Percentiles rank a stretch among this genome's conserved stretches.
These are phyloP conservation scores for Ceratocystis papillata DNA, from an alignment of 2,329 filamentous ascomycete genomes.

Conservation along the genomic window DNA sequence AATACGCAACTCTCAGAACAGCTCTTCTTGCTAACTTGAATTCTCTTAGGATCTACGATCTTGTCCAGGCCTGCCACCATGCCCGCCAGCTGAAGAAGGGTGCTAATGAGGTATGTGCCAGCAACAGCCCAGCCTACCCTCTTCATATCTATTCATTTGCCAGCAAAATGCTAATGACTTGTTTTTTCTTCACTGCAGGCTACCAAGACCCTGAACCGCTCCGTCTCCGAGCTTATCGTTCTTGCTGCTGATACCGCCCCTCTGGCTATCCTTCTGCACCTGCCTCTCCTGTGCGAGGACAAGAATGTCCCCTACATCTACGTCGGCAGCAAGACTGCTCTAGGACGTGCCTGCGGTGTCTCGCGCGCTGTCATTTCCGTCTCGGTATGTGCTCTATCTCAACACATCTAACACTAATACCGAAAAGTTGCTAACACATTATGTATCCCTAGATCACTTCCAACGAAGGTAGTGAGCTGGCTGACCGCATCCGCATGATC, in stretches of 20 bases:
- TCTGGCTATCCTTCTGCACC: constrained; percentile 76
- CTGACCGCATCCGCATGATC: constrained; percentile 73
- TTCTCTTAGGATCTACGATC: constrained; percentile 52
- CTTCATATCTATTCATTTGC: constrained; percentile 6
- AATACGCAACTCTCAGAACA: too few relatives aligned
- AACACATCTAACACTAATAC: neutral
- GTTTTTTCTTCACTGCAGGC: constrained; percentile 31
- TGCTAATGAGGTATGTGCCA: constrained; percentile 53
- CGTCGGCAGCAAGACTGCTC: constrained; percentile 67
- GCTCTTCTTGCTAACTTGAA: neutral
- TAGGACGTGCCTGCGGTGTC: constrained; percentile 84
- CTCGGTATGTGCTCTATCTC: constrained; percentile 32
- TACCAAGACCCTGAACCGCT: constrained; percentile 83
- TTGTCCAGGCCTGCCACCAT: constrained; percentile 61
- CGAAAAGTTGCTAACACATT: constrained; percentile 2
- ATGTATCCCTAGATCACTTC: constrained; percentile 54
- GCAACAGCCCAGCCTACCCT: too few relatives aligned
- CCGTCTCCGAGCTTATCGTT: constrained; percentile 79
- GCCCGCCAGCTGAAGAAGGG: constrained; percentile 78
- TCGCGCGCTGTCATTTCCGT: constrained; percentile 76
- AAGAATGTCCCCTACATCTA: constrained; percentile 58
- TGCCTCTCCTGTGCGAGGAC: constrained; percentile 80
- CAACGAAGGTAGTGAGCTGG: constrained; percentile 82
- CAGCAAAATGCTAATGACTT: constrained; percentile 9
- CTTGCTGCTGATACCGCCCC: constrained; percentile 81